A percentile compares a stretch with the other conserved stretches of the same genome.
phyloP scores from a whole-genome alignment of 768 basidiomycete species.

The Crepidotus variabilis region DNA sequence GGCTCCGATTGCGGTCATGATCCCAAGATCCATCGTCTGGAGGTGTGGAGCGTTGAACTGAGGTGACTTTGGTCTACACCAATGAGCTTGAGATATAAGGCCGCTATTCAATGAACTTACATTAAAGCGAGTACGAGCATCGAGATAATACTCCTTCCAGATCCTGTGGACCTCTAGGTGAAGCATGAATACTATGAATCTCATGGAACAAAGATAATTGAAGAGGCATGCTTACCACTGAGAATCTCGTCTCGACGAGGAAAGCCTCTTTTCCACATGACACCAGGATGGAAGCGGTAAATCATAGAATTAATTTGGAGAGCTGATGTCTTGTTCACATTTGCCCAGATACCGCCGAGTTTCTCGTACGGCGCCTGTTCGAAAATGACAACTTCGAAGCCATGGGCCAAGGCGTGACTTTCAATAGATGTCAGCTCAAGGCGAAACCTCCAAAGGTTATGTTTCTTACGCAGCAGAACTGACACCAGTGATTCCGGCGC shows the following conservation, averaged over 20 bases:
- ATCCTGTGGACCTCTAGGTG: slow-evolving; percentile 33
- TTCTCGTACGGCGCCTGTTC: slow-evolving; percentile 28
- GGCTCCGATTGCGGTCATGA: slow-evolving; percentile 18
- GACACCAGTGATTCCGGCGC: slow-evolving; percentile 48
- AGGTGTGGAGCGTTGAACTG: slow-evolving; percentile 24
- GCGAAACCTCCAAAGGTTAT: background rate
- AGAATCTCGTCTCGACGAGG: slow-evolving; percentile 50
- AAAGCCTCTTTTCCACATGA: slow-evolving; percentile 40
- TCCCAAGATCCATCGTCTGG: slow-evolving; percentile 9
- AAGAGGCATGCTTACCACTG: slow-evolving; percentile 22
- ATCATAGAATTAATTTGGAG: slow-evolving; percentile 48
- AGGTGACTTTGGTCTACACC: slow-evolving; percentile 30
- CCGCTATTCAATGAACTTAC: slow-evolving; percentile 18
- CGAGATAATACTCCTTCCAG: slow-evolving; percentile 49
- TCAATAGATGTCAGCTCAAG: background rate
- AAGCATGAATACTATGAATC: background rate
- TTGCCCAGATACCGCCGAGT: slow-evolving; percentile 49
- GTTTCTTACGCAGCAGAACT: slow-evolving; percentile 42
- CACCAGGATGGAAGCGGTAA: slow-evolving; percentile 48
- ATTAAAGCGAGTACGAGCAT: slow-evolving; percentile 39
- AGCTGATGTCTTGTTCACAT: slow-evolving; percentile 47
- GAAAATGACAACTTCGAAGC: slow-evolving; percentile 50
- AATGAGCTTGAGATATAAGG: background rate
- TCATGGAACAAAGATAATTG: background rate
- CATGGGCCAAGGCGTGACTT: slow-evolving; percentile 43